phyloP scores from a whole-genome alignment of 192 early-diverging fungal genomes.

The Entomortierella beljakovae region DNA sequence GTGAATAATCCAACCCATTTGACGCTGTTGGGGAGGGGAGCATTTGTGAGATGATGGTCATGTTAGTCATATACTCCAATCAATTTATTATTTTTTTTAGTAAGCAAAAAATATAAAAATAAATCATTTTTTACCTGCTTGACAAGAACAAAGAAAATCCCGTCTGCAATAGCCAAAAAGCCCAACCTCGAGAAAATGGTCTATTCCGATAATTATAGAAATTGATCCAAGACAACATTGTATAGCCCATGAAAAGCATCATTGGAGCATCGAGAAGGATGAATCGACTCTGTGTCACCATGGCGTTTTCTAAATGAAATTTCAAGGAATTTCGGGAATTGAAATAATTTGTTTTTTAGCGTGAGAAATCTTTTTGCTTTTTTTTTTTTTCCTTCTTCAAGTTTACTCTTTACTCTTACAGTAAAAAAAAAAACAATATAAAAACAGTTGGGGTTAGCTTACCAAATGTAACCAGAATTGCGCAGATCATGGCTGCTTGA shows the following conservation, averaged over 20 bases:
- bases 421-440: background rate
- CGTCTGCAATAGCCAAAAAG: slow-evolving; percentile 86
- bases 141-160: slow-evolving; percentile 81
- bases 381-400: background rate
- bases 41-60: background rate
- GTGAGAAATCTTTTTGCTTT: background rate
- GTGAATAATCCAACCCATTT: slow-evolving; percentile 97
- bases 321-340: too few species aligned
- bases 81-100: background rate
- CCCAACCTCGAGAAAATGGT: slow-evolving; percentile 87
- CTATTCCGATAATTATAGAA: slow-evolving; percentile 82
- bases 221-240: slow-evolving; percentile 87
- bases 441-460: slow-evolving; percentile 3
- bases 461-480: slow-evolving; percentile 86
- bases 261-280: slow-evolving; percentile 94
- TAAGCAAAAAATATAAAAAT: background rate
- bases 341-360: too few species aligned
- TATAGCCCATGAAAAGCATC: slow-evolving; percentile 85
- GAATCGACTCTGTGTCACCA: slow-evolving; percentile 91
- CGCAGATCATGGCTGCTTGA: slow-evolving; percentile 79
- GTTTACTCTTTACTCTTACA: background rate
- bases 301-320: slow-evolving; percentile 78
- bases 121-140: slow-evolving; percentile 48
- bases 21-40: slow-evolving; percentile 59
- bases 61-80: too few species aligned